Percentiles rank a stretch among this genome's conserved stretches.
Conservation (phyloP, 495 filamentous ascomycete genomes). For the Talaromyces borbonicus region DNA sequence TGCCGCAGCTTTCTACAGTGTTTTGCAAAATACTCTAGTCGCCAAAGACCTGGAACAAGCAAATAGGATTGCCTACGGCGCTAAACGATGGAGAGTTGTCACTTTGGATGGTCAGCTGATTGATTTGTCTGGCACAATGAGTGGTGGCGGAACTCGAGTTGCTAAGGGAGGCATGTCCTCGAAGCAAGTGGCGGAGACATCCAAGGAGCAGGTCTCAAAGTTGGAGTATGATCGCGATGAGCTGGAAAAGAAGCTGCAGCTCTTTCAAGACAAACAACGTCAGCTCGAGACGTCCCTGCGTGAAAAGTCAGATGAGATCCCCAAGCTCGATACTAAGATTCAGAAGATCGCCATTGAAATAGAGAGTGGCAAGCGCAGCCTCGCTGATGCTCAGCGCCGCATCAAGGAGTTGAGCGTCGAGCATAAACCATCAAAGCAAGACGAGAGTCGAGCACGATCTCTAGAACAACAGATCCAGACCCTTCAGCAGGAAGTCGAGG, state of each 20-base stretch:
- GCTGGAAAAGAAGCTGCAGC: slow-evolving; percentile 67
- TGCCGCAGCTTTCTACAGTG: slow-evolving; percentile 85
- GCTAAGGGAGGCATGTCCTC: slow-evolving; percentile 91
- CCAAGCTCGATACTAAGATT: slow-evolving; percentile 76
- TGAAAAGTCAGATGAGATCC: slow-evolving; percentile 70
- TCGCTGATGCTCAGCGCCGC: slow-evolving; percentile 73
- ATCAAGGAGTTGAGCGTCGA: slow-evolving; percentile 72
- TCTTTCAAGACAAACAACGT: slow-evolving; percentile 69
- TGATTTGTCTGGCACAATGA: slow-evolving; percentile 97
- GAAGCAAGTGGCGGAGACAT: slow-evolving; percentile 75
- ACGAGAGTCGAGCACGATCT: slow-evolving; percentile 55
- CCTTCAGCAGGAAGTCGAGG: slow-evolving; percentile 68
- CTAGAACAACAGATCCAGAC: slow-evolving; percentile 69
- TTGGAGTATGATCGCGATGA: slow-evolving; percentile 79
- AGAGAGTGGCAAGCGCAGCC: slow-evolving; percentile 74
- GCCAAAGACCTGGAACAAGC: slow-evolving; percentile 88
- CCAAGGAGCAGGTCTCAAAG: slow-evolving; percentile 78
- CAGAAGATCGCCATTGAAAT: slow-evolving; percentile 88
- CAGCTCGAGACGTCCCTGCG: slow-evolving; percentile 64
- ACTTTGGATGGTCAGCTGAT: slow-evolving; percentile 92
- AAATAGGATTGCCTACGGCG: slow-evolving; percentile 92
- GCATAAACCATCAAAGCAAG: slow-evolving; percentile 67
- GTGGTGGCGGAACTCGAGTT: slow-evolving; percentile 81
- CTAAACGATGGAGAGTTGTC: slow-evolving; percentile 87
- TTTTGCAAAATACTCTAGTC: slow-evolving; percentile 87